These are phyloP conservation scores for Nakaseomyces sp. DNA, from an alignment of 1,139 yeast genomes.

Conservation along the genomic window DNA sequence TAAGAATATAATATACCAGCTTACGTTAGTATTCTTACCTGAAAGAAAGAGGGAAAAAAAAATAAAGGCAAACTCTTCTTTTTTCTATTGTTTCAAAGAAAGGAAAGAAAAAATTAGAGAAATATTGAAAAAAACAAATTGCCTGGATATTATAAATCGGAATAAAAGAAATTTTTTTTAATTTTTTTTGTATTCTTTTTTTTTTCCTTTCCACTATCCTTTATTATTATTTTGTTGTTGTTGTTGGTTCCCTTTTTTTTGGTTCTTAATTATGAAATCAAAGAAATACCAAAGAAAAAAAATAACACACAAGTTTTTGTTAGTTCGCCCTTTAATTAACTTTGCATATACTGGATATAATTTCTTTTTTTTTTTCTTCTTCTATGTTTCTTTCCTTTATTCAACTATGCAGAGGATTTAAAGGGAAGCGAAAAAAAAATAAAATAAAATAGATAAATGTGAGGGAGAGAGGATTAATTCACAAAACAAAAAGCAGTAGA, in stretches of 20 bases:
- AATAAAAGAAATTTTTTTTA: not conserved
- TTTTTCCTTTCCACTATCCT: not conserved
- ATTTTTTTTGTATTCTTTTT: not conserved
- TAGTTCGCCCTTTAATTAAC: not conserved
- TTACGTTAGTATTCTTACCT: not conserved
- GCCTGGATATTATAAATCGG: no score
- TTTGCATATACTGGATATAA: not conserved
- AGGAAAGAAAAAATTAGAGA: no score
- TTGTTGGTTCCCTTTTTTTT: not conserved
- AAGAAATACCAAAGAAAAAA: not conserved
- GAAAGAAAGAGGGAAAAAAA: not conserved
- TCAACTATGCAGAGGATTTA: no score
- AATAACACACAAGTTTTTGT: not conserved
- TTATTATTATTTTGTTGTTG: no score
- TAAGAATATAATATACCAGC: not conserved
- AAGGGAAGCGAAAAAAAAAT: not conserved
- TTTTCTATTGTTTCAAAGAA: no score
- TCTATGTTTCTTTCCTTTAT: not conserved
- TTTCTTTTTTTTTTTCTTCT: conserved; percentile 1
- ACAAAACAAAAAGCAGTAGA: not conserved
- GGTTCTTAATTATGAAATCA: not conserved
- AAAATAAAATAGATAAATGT: not conserved
- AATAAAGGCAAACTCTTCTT: no score
- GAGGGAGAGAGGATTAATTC: no score
- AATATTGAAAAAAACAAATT: no score